A percentile compares a stretch with the other conserved stretches of the same genome.
Evolutionary conservation across 2,329 filamentous ascomycete genomes (phyloP).

Genomic region (Clarireedia hainanense): DNA sequence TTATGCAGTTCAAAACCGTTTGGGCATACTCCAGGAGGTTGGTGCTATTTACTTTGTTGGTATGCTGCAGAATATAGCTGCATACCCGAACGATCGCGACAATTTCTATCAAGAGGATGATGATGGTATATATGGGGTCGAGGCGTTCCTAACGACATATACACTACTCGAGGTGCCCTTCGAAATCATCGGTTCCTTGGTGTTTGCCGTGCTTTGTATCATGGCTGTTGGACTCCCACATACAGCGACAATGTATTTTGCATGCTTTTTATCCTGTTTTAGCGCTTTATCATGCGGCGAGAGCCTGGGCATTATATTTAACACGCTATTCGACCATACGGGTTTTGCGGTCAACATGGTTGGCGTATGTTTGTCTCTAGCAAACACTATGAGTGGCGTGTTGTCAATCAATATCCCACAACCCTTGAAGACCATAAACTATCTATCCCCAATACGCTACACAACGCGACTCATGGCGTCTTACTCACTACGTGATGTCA

Average conservation of each 20-base stretch:
- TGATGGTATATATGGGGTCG: conserved; percentile 59
- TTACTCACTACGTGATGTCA: not conserved
- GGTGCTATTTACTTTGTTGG: conserved; percentile 37
- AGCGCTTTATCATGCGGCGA: conserved; percentile 65
- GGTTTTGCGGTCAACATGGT: conserved; percentile 69
- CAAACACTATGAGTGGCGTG: not conserved
- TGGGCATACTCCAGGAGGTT: not conserved
- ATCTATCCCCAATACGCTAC: not conserved
- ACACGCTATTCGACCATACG: conserved; percentile 62
- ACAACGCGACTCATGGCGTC: not conserved
- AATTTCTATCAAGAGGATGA: conserved; percentile 69
- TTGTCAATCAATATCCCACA: not conserved
- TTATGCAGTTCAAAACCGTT: conserved; percentile 1
- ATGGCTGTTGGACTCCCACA: conserved; percentile 56
- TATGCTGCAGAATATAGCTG: conserved; percentile 68
- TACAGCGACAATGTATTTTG: conserved; percentile 55
- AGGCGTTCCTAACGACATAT: conserved; percentile 63
- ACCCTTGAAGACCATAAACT: not conserved
- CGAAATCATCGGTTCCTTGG: conserved; percentile 52
- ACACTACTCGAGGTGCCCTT: conserved; percentile 62
- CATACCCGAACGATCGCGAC: conserved; percentile 61
- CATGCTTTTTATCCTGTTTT: conserved; percentile 57
- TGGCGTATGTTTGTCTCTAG: conserved; percentile 29
- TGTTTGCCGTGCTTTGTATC: conserved; percentile 54
- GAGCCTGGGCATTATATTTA: conserved; percentile 67